These are phyloP conservation scores for Pleurotus cornucopiae DNA, from an alignment of 768 basidiomycete genomes.

Conservation along the genomic window DNA sequence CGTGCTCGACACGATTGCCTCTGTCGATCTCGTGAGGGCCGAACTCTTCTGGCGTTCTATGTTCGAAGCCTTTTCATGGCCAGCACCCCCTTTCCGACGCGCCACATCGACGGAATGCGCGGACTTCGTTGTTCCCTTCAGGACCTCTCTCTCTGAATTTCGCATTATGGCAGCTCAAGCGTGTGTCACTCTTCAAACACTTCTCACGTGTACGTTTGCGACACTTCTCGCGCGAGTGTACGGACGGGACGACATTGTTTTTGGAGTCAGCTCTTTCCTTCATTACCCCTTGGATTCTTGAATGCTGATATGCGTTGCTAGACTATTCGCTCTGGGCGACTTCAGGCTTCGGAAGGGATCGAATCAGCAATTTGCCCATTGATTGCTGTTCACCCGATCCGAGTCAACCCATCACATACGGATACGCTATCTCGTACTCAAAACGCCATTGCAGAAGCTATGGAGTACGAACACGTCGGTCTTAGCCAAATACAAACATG, in stretches of 20 bases:
- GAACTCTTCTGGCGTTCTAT: conserved; percentile 23
- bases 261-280: conserved; percentile 23
- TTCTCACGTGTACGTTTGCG: conserved; percentile 26
- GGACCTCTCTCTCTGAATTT: conserved; percentile 17
- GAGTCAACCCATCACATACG: conserved; percentile 19
- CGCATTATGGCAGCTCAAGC: conserved; percentile 21
- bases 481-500: conserved; percentile 27
- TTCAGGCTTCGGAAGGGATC: conserved; percentile 25
- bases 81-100: conserved; percentile 9
- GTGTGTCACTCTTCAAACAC: conserved; percentile 26
- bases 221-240: conserved; percentile 22
- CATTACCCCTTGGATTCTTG: not conserved
- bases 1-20: conserved; percentile 22
- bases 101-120: conserved; percentile 4
- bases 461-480: conserved; percentile 28
- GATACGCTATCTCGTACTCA: conserved; percentile 21
- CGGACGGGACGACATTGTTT: conserved; percentile 22
- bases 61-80: conserved; percentile 23
- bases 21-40: conserved; percentile 17
- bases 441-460: conserved; percentile 19
- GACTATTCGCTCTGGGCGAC: conserved; percentile 30
- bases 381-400: conserved; percentile 25
- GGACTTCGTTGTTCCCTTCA: conserved; percentile 15
- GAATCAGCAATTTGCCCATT: conserved; percentile 25
- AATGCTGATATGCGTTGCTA: conserved; percentile 8